phyloP scores from a whole-genome alignment of 176 grass and related monocot genomes.

The Canna indica region DNA sequence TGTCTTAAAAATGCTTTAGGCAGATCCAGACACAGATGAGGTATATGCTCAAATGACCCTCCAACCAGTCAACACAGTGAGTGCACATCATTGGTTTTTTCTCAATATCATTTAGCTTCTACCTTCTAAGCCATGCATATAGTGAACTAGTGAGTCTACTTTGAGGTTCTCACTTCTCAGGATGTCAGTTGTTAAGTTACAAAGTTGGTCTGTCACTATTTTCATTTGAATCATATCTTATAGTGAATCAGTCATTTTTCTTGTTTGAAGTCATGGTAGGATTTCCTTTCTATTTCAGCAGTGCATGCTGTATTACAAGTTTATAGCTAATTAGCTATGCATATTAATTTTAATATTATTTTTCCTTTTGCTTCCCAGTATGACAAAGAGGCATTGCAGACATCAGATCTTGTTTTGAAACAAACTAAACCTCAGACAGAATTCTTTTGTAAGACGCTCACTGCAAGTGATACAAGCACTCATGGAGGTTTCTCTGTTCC shows the following conservation, averaged over 20 bases:
- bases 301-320: too few relatives aligned
- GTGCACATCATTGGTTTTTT: neutral
- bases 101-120: neutral
- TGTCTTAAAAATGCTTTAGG: conserved; percentile 34
- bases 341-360: neutral
- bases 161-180: neutral
- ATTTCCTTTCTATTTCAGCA: too few relatives aligned
- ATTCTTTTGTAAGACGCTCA: conserved; percentile 80
- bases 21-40: conserved; percentile 71
- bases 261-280: neutral
- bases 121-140: neutral
- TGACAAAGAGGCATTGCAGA: conserved; percentile 56
- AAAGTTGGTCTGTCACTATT: neutral
- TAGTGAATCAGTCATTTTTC: neutral
- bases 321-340: too few relatives aligned
- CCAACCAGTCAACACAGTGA: conserved; percentile 64
- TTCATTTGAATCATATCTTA: neutral
- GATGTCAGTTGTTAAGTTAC: neutral
- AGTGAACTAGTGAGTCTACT: neutral
- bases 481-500: conserved; percentile 80
- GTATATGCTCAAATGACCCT: conserved; percentile 77
- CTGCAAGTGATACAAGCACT: conserved; percentile 79
- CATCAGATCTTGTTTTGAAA: conserved; percentile 53
- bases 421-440: conserved; percentile 46
- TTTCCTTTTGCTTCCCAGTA: conserved; percentile 31